Percentiles rank a stretch among this genome's conserved stretches.
Evolutionary conservation across 2,329 filamentous ascomycete species (phyloP).

Genomic region (Nemania abortiva): DNA sequence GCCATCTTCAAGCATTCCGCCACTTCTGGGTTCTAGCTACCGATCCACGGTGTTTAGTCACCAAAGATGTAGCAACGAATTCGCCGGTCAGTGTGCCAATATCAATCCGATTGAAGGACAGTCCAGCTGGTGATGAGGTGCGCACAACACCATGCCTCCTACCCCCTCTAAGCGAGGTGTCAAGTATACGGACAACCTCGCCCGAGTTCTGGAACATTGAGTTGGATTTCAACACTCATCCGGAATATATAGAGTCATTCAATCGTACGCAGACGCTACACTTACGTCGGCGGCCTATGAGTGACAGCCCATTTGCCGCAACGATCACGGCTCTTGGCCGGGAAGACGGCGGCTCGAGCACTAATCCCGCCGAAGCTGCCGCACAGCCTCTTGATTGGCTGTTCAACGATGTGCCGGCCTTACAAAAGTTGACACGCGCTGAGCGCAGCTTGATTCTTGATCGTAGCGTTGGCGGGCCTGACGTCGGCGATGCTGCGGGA

Average conservation of each 20-base stretch:
- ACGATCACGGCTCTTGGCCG: conserved; percentile 78
- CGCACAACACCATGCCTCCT: conserved; percentile 70
- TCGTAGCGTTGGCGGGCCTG: conserved; percentile 61
- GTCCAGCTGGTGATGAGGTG: conserved; percentile 49
- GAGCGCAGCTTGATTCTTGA: conserved; percentile 74
- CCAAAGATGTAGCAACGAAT: conserved; percentile 86
- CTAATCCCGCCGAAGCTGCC: conserved; percentile 49
- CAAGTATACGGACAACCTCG: conserved; percentile 68
- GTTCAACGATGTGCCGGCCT: conserved; percentile 70
- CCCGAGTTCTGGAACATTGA: conserved; percentile 84
- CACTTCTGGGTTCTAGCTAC: conserved; percentile 97
- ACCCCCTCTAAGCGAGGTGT: conserved; percentile 74
- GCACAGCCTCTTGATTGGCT: conserved; percentile 76
- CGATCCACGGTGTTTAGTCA: conserved; percentile 88
- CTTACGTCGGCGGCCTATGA: conserved; percentile 76
- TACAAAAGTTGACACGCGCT: conserved; percentile 67
- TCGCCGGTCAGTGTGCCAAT: conserved; percentile 82
- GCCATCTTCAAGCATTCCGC: conserved; percentile 94
- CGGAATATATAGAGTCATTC: conserved; percentile 74
- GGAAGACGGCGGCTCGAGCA: conserved; percentile 54
- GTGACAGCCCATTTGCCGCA: conserved; percentile 77
- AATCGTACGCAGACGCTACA: conserved; percentile 77
- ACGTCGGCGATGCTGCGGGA: conserved; percentile 57
- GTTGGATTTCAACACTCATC: conserved; percentile 76
- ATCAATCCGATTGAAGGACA: conserved; percentile 68